phyloP scores from a whole-genome alignment of 768 basidiomycete species.

The Boletus sp. region DNA sequence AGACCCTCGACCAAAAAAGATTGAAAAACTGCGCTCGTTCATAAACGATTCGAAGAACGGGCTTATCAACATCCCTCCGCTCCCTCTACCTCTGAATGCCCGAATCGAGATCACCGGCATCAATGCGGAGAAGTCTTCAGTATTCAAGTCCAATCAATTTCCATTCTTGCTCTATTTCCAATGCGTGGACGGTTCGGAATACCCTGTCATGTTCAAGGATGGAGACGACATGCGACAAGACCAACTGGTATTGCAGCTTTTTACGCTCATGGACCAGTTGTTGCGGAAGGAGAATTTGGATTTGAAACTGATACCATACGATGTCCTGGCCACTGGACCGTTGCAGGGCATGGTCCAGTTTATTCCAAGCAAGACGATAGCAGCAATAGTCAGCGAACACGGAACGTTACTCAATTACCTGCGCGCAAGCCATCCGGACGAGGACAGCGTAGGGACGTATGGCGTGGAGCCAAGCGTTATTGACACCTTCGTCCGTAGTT shows the following conservation, averaged over 20 bases:
- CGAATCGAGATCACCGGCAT: conserved; percentile 81
- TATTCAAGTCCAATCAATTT: conserved; percentile 97
- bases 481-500: conserved; percentile 95
- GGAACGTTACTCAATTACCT: conserved; percentile 87
- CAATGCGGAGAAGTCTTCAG: conserved; percentile 85
- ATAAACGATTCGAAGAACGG: conserved; percentile 85
- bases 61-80: conserved; percentile 71
- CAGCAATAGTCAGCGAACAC: conserved; percentile 90
- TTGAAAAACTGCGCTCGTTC: conserved; percentile 87
- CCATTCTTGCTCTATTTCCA: conserved; percentile 91
- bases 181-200: conserved; percentile 79
- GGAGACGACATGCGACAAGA: conserved; percentile 99
- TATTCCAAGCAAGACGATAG: conserved; percentile 93
- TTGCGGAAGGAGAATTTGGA: conserved; percentile 94
- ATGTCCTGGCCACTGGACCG: conserved; percentile 89
- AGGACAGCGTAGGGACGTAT: conserved; percentile 90
- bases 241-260: conserved; percentile 96
- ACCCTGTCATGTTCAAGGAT: conserved; percentile 97
- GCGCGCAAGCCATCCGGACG: conserved; percentile 84
- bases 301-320: conserved; percentile 86
- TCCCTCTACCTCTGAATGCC: conserved; percentile 93
- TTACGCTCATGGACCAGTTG: conserved; percentile 95
- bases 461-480: conserved; percentile 94
- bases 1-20: conserved; percentile 94
- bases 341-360: conserved; percentile 96